phyloP scores from a whole-genome alignment of 306 rosid genomes.

The Vigna mungo region DNA sequence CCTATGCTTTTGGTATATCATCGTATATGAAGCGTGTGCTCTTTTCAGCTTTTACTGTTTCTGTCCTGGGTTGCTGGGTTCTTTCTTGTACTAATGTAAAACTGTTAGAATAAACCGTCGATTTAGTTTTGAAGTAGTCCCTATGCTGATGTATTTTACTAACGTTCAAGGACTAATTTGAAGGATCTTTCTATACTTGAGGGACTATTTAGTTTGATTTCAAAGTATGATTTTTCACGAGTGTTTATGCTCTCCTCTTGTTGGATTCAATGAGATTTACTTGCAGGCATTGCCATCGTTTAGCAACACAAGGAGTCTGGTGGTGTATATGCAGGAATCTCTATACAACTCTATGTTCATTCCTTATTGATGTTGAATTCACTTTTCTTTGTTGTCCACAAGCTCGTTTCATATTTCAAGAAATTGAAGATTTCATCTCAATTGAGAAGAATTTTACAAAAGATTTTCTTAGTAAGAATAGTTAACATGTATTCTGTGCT shows the following conservation, averaged over 20 bases:
- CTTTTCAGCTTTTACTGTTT: conserved; percentile 26
- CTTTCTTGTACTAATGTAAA: conserved; percentile 33
- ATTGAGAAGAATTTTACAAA: too few relatives aligned
- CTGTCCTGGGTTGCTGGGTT: conserved; percentile 36
- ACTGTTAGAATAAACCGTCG: background rate
- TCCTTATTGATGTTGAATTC: too few relatives aligned
- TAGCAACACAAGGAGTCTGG: conserved; percentile 16
- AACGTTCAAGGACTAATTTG: too few relatives aligned
- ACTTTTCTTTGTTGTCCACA: too few relatives aligned
- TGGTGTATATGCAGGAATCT: conserved; percentile 2
- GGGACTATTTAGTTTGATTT: background rate
- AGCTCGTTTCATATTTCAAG: too few relatives aligned
- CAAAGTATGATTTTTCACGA: background rate
- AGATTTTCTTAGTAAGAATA: too few relatives aligned
- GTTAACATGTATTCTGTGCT: too few relatives aligned
- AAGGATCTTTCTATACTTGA: background rate
- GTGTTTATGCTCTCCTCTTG: background rate
- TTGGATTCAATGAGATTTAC: conserved; percentile 11
- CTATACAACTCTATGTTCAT: too few relatives aligned
- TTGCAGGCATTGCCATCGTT: background rate
- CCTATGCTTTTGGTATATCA: background rate
- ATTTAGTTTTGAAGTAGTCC: background rate
- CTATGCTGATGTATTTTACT: too few relatives aligned
- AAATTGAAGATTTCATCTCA: too few relatives aligned
- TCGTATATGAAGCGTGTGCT: conserved; percentile 12